Base-by-base conservation (phyloP, 306 rosid species). In the Acmispon strigosus region DNA sequence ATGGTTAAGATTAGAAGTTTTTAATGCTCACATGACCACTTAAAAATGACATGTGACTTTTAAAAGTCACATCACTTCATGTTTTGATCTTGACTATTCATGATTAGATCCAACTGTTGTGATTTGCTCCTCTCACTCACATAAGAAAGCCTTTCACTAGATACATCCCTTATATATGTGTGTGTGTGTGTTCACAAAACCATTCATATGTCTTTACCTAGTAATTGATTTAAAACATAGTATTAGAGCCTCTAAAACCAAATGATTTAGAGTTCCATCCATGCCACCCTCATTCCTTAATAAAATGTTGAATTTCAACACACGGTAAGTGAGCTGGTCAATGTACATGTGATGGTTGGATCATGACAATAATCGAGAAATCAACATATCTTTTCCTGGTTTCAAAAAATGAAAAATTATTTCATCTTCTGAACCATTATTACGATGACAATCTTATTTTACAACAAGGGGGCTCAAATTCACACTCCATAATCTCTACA, bases 401-500 rank as follows among this genome's bases (percentile, higher is more conserved):
- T 32, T 19, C 42, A 22, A 54, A 62, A 55, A 56, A 50, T 20
- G 34, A 45, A 80, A 65, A 24, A 49, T 8, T 47, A 39, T 42
- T 62, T 49, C 60, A 18, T 50, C 2, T 39, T 49, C 62, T 50
- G 58, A 29, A 15, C 27, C 22, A 41, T 57, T 27, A 70, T 67
- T 45, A 60, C 41, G 17, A 49, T 62, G 47, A 44, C 9, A 36
- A 69, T 63, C 42, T 18, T 50, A 49, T 37, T 47, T 58, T 12
- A 39, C 27, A 36, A 14, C 32, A 36, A 43, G 39, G 53, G 39
- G 53, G 68, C 62, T 73, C 68, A 47, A 1, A 32, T 52, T 78
- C 75, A 65, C 27, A 58, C 44, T 56, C 54, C 50, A 70, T 43
- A 69, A 58, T 55, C 63, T 9, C 15, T 37, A 43, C 60, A 13